Evolutionary conservation across 2,329 filamentous ascomycete species (phyloP).

Genomic region (Didymosphaeria variabile): DNA sequence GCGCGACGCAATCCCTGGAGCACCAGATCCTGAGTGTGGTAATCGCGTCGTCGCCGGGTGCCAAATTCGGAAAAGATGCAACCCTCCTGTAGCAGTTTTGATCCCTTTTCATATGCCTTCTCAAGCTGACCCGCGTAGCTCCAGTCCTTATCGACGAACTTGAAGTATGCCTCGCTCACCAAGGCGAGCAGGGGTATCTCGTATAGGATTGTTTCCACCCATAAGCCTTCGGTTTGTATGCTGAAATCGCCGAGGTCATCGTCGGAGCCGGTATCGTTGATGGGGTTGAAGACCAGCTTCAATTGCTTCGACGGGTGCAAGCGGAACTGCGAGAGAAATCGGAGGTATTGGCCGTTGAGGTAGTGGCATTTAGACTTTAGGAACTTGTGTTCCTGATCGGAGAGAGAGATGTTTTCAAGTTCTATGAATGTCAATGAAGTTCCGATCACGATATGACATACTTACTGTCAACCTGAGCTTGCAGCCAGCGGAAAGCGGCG

Average conservation of each 20-base stretch:
- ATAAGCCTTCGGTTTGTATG: constrained; percentile 80
- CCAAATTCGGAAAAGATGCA: constrained; percentile 96
- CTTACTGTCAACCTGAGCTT: constrained; percentile 81
- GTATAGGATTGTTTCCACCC: constrained; percentile 96
- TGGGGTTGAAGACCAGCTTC: constrained; percentile 69
- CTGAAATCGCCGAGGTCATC: constrained; percentile 76
- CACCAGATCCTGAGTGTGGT: constrained; percentile 92
- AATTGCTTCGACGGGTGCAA: constrained; percentile 85
- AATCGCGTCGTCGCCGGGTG: constrained; percentile 86
- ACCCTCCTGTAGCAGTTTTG: constrained; percentile 78
- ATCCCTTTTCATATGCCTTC: constrained; percentile 82
- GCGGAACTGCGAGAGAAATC: constrained; percentile 82
- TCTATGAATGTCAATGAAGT: constrained; percentile 58
- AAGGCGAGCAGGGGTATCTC: constrained; percentile 94
- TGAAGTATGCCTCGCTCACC: constrained; percentile 96
- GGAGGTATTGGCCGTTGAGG: constrained; percentile 78
- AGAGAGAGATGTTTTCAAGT: constrained; percentile 81
- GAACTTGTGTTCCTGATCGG: constrained; percentile 80
- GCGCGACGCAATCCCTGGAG: constrained; percentile 86
- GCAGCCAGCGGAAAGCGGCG: constrained; percentile 83
- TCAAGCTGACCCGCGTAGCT: constrained; percentile 86
- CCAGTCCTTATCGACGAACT: constrained; percentile 95
- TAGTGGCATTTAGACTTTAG: constrained; percentile 83
- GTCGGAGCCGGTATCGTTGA: constrained; percentile 68
- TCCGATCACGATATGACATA: background rate